These are phyloP conservation scores for Pyronema omphalodes DNA, from an alignment of 495 filamentous ascomycete species.

Conservation along the genomic window DNA sequence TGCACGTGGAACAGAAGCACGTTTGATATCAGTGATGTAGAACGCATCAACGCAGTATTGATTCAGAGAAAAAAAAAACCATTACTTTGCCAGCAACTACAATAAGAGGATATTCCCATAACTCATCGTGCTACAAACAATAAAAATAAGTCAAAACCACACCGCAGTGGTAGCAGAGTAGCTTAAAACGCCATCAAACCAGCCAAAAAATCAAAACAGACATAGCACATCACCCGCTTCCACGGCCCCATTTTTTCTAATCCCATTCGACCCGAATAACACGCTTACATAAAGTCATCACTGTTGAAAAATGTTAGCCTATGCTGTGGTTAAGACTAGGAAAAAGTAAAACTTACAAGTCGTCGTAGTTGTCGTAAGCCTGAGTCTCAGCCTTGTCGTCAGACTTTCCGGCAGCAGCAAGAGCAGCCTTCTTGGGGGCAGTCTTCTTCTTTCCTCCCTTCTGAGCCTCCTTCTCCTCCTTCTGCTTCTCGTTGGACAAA, in stretches of 20 bases:
- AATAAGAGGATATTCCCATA: too few species aligned
- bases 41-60: too few species aligned
- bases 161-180: background rate
- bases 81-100: too few species aligned
- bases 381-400: constrained; percentile 45
- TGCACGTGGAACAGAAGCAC: too few species aligned
- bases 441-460: constrained; percentile 91
- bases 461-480: constrained; percentile 87
- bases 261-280: background rate
- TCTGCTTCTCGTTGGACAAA: constrained; percentile 93
- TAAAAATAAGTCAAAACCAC: too few species aligned
- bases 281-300: constrained; percentile 49
- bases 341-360: constrained; percentile 39
- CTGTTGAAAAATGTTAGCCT: constrained; percentile 22
- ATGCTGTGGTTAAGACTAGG: background rate
- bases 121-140: too few species aligned
- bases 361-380: constrained; percentile 49
- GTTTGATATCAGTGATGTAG: too few species aligned
- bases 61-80: too few species aligned
- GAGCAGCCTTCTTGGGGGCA: constrained; percentile 74
- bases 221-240: too few species aligned
- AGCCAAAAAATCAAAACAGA: too few species aligned
- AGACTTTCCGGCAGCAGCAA: constrained; percentile 51
- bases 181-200: background rate
- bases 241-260: background rate